A percentile compares a stretch with the other conserved stretches of the same genome.
These are phyloP conservation scores for Plasmodium relictum DNA, from an alignment of 169 alveolate genomes.

Conservation along the genomic window DNA sequence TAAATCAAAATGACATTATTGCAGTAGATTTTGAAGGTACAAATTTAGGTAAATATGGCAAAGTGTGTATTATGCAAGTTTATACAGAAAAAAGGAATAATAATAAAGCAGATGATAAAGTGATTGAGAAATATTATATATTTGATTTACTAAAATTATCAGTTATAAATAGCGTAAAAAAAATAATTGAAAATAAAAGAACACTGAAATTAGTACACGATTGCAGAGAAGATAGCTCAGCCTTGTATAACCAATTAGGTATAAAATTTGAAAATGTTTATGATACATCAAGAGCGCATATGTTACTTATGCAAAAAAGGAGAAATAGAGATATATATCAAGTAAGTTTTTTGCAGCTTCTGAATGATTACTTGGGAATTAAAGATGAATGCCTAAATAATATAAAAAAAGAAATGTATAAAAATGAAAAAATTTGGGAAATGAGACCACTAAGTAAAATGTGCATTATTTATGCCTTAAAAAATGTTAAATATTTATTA, in stretches of 20 bases:
- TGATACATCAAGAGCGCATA: constrained; percentile 81
- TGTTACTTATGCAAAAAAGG: constrained; percentile 61
- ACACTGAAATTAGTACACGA: constrained; percentile 76
- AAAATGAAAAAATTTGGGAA: constrained; percentile 77
- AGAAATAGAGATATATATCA: constrained; percentile 56
- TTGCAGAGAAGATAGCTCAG: constrained; percentile 83
- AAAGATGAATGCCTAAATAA: constrained; percentile 70
- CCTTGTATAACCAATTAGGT: constrained; percentile 82
- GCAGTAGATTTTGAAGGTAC: constrained; percentile 84
- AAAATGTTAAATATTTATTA: constrained; percentile 72
- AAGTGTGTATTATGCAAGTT: constrained; percentile 78
- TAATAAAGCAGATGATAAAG: background rate
- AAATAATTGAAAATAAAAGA: constrained; percentile 79
- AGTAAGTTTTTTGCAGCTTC: constrained; percentile 59
- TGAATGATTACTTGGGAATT: constrained; percentile 71
- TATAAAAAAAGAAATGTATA: constrained; percentile 75
- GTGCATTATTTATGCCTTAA: constrained; percentile 69
- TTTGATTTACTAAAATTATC: constrained; percentile 34
- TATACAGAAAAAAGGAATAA: constrained; percentile 31
- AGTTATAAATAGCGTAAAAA: constrained; percentile 63
- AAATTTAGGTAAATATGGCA: constrained; percentile 83
- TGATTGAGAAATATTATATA: constrained; percentile 46
- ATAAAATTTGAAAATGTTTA: constrained; percentile 80
- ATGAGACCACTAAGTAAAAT: constrained; percentile 68
- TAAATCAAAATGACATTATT: constrained; percentile 70